Percentiles rank a stretch among this genome's conserved stretches.
These are phyloP conservation scores for Xylaria flabelliformis DNA, from an alignment of 495 filamentous ascomycete species.

Conservation along the genomic window DNA sequence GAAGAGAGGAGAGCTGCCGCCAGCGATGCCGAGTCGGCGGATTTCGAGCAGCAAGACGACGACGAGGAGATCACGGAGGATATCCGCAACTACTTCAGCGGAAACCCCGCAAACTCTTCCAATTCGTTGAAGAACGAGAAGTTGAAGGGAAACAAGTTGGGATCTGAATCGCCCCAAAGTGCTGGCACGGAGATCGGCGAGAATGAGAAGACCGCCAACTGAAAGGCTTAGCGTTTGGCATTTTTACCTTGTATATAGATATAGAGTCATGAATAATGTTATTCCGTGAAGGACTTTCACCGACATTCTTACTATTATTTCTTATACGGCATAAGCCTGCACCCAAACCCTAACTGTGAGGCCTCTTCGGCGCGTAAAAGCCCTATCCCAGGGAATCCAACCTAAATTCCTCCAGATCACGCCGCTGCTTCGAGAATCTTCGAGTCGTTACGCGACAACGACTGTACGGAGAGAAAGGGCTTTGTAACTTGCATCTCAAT, in stretches of 20 bases:
- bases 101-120: conserved; percentile 31
- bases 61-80: conserved; percentile 49
- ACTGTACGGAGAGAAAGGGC: too few relatives aligned
- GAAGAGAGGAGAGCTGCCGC: conserved; percentile 34
- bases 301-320: not conserved
- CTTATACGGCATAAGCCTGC: too few relatives aligned
- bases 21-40: conserved; percentile 35
- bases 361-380: too few relatives aligned
- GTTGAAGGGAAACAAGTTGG: conserved; percentile 20
- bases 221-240: conserved; percentile 2
- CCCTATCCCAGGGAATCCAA: too few relatives aligned
- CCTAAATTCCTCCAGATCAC: too few relatives aligned
- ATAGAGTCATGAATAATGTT: not conserved
- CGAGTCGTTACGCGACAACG: too few relatives aligned
- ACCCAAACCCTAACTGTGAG: too few relatives aligned
- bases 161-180: conserved; percentile 21
- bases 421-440: too few relatives aligned
- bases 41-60: conserved; percentile 47
- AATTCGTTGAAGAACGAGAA: conserved; percentile 36
- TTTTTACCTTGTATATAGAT: conserved; percentile 5
- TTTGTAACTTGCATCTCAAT: too few relatives aligned
- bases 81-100: conserved; percentile 52
- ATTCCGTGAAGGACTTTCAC: not conserved
- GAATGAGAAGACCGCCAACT: conserved; percentile 21
- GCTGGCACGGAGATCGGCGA: not conserved